Evolutionary conservation across 768 basidiomycete species (phyloP).

Genomic region (Tricholoma saponaceum): DNA sequence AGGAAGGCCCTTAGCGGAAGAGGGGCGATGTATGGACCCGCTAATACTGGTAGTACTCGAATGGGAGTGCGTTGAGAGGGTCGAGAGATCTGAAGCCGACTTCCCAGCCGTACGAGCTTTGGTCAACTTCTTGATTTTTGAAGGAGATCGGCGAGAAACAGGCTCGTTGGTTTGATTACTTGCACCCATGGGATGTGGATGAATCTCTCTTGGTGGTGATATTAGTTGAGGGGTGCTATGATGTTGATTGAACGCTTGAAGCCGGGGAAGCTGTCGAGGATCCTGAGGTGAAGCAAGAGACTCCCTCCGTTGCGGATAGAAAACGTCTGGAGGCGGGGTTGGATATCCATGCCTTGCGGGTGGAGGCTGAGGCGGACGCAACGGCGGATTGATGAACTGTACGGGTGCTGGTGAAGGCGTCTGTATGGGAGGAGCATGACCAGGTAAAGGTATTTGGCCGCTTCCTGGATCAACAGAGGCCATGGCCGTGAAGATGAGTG

Average conservation of each 20-base stretch:
- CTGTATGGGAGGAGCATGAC: not conserved
- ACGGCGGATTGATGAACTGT: not conserved
- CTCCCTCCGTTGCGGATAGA: not conserved
- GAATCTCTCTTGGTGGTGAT: slow-evolving; percentile 6
- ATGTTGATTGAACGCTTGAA: not conserved
- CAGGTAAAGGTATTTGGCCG: slow-evolving; percentile 5
- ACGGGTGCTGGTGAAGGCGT: not conserved
- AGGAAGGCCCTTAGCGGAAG: slow-evolving; percentile 3
- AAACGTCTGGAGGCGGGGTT: slow-evolving; percentile 1
- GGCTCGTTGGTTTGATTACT: not conserved
- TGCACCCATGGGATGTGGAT: not conserved
- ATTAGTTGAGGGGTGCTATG: not conserved
- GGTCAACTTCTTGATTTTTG: slow-evolving; percentile 25
- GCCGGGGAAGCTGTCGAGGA: not conserved
- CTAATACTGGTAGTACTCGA: not conserved
- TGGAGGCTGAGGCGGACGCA: not conserved
- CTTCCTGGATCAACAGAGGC: slow-evolving; percentile 23
- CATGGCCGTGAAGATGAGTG: slow-evolving; percentile 64
- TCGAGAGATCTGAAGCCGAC: slow-evolving; percentile 4
- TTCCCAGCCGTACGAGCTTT: slow-evolving; percentile 19
- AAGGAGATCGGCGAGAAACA: slow-evolving; percentile 9
- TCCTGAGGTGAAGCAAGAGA: not conserved
- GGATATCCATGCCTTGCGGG: not conserved
- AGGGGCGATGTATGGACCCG: not conserved
- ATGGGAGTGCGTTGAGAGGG: slow-evolving; percentile 1